These are phyloP conservation scores for Cronartium ribicola DNA, from an alignment of 1,284 basidiomycete genomes.

Conservation along the genomic window DNA sequence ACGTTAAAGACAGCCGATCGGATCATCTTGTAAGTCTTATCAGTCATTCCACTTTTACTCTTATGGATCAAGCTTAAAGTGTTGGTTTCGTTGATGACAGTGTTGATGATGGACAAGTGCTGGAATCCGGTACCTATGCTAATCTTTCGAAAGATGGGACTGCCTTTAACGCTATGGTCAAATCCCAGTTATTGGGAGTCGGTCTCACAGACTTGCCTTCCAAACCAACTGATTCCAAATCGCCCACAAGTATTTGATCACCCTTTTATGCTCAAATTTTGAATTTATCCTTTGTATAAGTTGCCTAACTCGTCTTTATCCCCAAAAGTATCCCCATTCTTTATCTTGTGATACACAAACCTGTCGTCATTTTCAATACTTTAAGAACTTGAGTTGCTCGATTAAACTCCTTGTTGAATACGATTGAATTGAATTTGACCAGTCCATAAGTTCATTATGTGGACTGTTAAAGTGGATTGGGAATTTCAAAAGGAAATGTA, in stretches of 20 bases:
- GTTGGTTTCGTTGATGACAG: neutral
- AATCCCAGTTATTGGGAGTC: conserved; percentile 19
- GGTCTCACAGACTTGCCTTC: neutral
- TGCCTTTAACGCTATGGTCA: conserved; percentile 22
- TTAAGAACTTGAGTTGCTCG: too few species aligned
- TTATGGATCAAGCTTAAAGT: conserved; percentile 55
- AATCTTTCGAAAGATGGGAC: conserved; percentile 59
- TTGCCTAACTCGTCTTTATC: too few species aligned
- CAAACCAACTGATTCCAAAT: neutral
- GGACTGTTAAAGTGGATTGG: too few species aligned
- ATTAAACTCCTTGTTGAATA: too few species aligned
- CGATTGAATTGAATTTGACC: too few species aligned
- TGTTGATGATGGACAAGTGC: conserved; percentile 65
- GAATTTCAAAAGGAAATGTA: too few species aligned
- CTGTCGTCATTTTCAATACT: too few species aligned
- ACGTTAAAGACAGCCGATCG: conserved; percentile 37
- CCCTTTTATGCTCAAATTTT: too few species aligned
- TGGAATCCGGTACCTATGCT: conserved; percentile 76
- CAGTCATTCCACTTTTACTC: conserved; percentile 63
- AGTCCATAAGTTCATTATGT: too few species aligned
- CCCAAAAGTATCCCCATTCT: too few species aligned
- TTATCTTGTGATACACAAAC: too few species aligned
- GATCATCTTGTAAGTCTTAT: conserved; percentile 21
- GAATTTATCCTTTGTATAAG: too few species aligned
- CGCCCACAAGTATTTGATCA: neutral